Evolutionary conservation across 352 stramenopile species (phyloP).

Genomic region (Phytophthora palmivora): DNA sequence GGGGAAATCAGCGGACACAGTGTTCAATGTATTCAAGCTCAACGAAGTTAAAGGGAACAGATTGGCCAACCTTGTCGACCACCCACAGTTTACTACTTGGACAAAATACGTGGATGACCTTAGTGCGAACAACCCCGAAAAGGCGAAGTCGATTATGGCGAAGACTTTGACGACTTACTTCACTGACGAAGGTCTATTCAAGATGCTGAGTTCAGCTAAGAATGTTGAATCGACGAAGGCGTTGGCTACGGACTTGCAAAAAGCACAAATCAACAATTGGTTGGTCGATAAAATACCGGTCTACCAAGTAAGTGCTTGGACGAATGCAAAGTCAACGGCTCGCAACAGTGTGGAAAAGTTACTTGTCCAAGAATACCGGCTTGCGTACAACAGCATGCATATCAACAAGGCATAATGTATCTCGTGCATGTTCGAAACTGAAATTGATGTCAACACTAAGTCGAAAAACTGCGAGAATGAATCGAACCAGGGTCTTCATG

Average conservation of each 20-base stretch:
- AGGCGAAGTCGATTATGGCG: conserved; percentile 1
- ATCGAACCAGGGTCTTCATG: conserved; percentile 23
- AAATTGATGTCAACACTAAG: too few relatives aligned
- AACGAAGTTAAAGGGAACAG: not conserved
- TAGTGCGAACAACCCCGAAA: not conserved
- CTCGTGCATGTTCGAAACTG: too few relatives aligned
- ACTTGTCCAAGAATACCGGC: not conserved
- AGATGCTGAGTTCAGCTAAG: conserved; percentile 4
- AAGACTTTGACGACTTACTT: conserved; percentile 10
- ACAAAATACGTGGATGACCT: conserved; percentile 15
- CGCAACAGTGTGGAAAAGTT: not conserved
- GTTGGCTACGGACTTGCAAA: conserved; percentile 7
- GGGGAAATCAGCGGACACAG: conserved; percentile 1
- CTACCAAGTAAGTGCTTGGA: not conserved
- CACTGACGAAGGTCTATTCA: not conserved
- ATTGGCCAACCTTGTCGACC: not conserved
- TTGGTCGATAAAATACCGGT: not conserved
- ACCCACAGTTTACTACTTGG: conserved; percentile 10
- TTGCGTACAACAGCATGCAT: too few relatives aligned
- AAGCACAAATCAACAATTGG: conserved; percentile 12
- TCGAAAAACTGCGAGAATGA: too few relatives aligned
- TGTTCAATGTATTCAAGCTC: not conserved
- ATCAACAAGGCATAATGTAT: too few relatives aligned
- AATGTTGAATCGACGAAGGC: not conserved
- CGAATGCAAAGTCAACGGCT: not conserved